Percentiles rank a stretch among this genome's conserved stretches.
Conservation (phyloP, 805 yeast species). For the Candida pseudoglaebosa region DNA sequence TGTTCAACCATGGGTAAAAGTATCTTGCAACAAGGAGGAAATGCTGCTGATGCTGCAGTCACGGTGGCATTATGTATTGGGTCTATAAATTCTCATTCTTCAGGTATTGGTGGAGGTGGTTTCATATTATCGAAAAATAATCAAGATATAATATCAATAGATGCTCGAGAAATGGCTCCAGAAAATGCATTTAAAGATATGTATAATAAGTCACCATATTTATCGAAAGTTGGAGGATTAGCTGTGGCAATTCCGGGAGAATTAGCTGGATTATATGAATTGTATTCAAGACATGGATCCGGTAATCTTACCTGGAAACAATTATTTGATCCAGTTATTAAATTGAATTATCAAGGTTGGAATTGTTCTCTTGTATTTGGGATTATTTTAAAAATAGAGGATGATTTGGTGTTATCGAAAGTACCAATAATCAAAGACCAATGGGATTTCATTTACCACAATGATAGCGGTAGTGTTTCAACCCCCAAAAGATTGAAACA, state of each 20-base stretch:
- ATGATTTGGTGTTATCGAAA: constrained; percentile 19
- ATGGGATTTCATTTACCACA: constrained; percentile 56
- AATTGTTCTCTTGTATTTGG: constrained; percentile 21
- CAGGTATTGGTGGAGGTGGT: constrained; percentile 94
- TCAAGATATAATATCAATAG: constrained; percentile 56
- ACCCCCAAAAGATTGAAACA: constrained; percentile 23
- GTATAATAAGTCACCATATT: constrained; percentile 47
- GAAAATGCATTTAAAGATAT: constrained; percentile 54
- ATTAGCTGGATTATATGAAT: constrained; percentile 69
- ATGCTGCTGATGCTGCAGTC: constrained; percentile 92
- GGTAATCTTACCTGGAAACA: constrained; percentile 71
- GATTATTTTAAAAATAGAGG: constrained; percentile 32
- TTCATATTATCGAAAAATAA: constrained; percentile 45
- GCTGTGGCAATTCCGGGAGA: constrained; percentile 93
- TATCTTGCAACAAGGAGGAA: constrained; percentile 56
- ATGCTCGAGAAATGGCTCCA: constrained; percentile 91
- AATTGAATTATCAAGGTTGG: constrained; percentile 66
- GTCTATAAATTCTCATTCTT: constrained; percentile 70
- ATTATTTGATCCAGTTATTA: constrained; percentile 70
- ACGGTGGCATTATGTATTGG: constrained; percentile 89
- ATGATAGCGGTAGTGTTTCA: constrained; percentile 14
- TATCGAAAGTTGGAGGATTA: constrained; percentile 76
- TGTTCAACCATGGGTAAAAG: constrained; percentile 63
- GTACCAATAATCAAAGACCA: constrained; percentile 30
- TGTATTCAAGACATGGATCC: constrained; percentile 60